phyloP scores from a whole-genome alignment of 164 flowering plant genomes.

The Sedum album region DNA sequence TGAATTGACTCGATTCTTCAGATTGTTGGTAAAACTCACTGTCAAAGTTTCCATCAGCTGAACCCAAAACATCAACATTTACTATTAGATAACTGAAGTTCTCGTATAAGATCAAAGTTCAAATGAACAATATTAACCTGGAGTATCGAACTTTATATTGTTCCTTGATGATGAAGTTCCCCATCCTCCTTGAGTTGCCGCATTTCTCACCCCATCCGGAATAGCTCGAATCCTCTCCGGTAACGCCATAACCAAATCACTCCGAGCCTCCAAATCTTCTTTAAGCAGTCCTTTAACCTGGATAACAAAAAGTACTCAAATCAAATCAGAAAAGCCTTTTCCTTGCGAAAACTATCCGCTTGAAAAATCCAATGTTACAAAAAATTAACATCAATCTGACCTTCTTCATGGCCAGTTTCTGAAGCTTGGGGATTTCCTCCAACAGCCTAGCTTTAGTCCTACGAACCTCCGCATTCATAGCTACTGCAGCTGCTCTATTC shows the following conservation, averaged over 20 bases:
- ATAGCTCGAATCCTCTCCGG: conserved; percentile 47
- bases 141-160: conserved; percentile 42
- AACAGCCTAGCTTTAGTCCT: conserved; percentile 43
- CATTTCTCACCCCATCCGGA: conserved; percentile 41
- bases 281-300: conserved; percentile 51
- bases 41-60: conserved; percentile 31
- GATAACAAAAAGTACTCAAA: background rate
- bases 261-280: conserved; percentile 37
- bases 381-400: conserved; percentile 16
- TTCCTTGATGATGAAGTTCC: conserved; percentile 32
- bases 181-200: conserved; percentile 36
- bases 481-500: conserved; percentile 42
- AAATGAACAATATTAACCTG: conserved; percentile 21
- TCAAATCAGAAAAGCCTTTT: background rate
- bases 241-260: conserved; percentile 38
- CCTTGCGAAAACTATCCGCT: no score
- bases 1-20: conserved; percentile 25
- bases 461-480: conserved; percentile 57
- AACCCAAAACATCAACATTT: background rate
- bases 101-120: background rate
- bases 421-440: conserved; percentile 51
- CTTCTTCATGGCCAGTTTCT: conserved; percentile 46
- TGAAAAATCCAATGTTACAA: background rate
- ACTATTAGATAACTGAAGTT: background rate
- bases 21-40: conserved; percentile 31